Percentiles rank a stretch among this genome's conserved stretches.
phyloP scores from a whole-genome alignment of 1,284 basidiomycete genomes.

The Pulveroboletus sp. region DNA sequence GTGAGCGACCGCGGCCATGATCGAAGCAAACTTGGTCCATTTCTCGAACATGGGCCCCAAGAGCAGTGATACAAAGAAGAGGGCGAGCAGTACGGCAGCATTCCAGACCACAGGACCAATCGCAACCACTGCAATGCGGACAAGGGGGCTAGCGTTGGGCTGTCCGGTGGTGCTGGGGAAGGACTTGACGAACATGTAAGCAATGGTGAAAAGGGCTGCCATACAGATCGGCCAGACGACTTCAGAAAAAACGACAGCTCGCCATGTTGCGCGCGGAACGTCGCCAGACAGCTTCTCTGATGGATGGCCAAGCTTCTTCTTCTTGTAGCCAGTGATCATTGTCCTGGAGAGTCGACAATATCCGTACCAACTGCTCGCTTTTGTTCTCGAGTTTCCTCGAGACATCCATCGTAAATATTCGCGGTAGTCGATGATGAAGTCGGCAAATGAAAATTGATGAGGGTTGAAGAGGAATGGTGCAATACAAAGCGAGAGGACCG shows the following conservation, averaged over 20 bases:
- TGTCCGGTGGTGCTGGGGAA: slow-evolving; percentile 72
- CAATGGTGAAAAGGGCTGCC: slow-evolving; percentile 78
- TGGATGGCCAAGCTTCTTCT: slow-evolving; percentile 94
- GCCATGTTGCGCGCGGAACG: slow-evolving; percentile 87
- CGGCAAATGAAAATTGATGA: slow-evolving; percentile 93
- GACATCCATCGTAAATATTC: slow-evolving; percentile 99
- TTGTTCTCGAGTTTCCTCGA: slow-evolving; percentile 90
- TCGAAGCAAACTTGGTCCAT: slow-evolving; percentile 84
- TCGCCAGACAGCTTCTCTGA: slow-evolving; percentile 94
- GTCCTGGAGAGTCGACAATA: slow-evolving; percentile 95
- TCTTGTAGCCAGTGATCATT: slow-evolving; percentile 97
- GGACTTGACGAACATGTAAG: slow-evolving; percentile 90
- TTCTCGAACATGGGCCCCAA: slow-evolving; percentile 89
- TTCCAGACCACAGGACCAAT: slow-evolving; percentile 97
- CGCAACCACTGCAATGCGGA: slow-evolving; percentile 89
- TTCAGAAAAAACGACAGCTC: slow-evolving; percentile 83
- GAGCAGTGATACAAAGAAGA: slow-evolving; percentile 93
- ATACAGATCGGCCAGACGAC: slow-evolving; percentile 81
- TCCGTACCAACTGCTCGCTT: slow-evolving; percentile 97
- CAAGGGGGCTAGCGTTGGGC: slow-evolving; percentile 72
- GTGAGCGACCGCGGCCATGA: slow-evolving; percentile 91
- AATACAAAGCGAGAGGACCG: slow-evolving; percentile 86
- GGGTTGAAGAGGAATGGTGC: slow-evolving; percentile 98
- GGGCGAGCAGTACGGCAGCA: slow-evolving; percentile 79
- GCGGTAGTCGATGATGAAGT: slow-evolving; percentile 97